phyloP scores from a whole-genome alignment of 78 protist species.

The slime mould (Dictyostelium discoideum) region DNA sequence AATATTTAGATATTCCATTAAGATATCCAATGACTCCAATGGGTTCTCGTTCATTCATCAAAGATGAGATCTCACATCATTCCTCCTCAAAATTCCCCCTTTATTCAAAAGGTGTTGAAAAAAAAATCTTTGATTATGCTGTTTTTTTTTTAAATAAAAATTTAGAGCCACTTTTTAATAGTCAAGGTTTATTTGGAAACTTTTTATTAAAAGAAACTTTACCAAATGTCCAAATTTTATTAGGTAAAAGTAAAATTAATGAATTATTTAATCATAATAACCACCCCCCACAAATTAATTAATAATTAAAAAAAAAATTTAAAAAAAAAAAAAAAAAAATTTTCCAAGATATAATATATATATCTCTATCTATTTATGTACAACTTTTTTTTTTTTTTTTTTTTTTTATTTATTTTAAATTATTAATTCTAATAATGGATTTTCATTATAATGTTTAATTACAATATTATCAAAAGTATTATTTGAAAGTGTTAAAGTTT shows the following conservation, averaged over 20 bases:
- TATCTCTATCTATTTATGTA: no score
- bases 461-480: not conserved
- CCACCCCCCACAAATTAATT: not conserved
- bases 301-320: not conserved
- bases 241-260: conserved; percentile 44
- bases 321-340: not conserved
- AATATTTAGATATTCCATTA: conserved; percentile 75
- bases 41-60: conserved; percentile 80
- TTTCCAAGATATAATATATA: no score
- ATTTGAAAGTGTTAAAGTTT: not conserved
- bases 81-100: conserved; percentile 75
- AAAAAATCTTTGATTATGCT: conserved; percentile 77
- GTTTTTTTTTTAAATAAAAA: conserved; percentile 82
- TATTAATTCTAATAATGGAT: not conserved
- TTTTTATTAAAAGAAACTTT: conserved; percentile 76
- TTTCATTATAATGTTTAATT: conserved; percentile 1
- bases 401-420: not conserved
- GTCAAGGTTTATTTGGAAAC: conserved; percentile 62
- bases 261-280: not conserved
- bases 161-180: conserved; percentile 68
- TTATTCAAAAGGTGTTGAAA: conserved; percentile 68
- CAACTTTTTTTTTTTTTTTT: not conserved
- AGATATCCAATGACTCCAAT: conserved; percentile 84
- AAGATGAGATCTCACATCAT: conserved; percentile 75
- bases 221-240: conserved; percentile 76